Percentiles rank a stretch among this genome's conserved stretches.
phyloP scores from a whole-genome alignment of 345 rosid genomes.

The Brassica nigra region DNA sequence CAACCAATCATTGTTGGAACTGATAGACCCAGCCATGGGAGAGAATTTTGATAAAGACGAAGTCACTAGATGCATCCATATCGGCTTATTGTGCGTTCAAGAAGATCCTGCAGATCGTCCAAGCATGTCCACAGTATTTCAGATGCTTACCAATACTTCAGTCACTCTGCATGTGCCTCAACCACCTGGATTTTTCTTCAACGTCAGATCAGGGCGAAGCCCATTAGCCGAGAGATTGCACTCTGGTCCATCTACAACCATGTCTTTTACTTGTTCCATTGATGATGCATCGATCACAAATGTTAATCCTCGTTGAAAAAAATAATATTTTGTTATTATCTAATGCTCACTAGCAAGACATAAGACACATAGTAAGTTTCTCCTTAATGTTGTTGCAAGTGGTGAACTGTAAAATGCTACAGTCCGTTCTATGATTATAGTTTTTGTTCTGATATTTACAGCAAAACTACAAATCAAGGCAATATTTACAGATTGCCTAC shows the following conservation, averaged over 20 bases:
- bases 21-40: not conserved
- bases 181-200: slow-evolving; percentile 3
- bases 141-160: not conserved
- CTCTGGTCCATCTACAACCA: not conserved
- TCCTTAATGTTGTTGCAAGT: not conserved
- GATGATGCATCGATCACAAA: slow-evolving; percentile 2
- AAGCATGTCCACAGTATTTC: not conserved
- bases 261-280: not conserved
- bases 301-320: slow-evolving; percentile 3
- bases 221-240: not conserved
- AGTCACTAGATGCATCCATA: slow-evolving; percentile 5
- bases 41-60: not conserved
- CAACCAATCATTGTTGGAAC: not conserved
- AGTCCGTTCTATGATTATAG: not conserved
- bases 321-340: not conserved
- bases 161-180: not conserved
- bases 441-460: not conserved
- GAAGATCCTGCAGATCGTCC: slow-evolving; percentile 1
- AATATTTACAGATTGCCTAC: not conserved
- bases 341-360: not conserved
- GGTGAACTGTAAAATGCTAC: not conserved
- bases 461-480: not conserved
- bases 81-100: not conserved
- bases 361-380: not conserved
- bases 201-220: not conserved